phyloP scores from a whole-genome alignment of 2,329 filamentous ascomycete genomes.

The Byssothecium circinans region DNA sequence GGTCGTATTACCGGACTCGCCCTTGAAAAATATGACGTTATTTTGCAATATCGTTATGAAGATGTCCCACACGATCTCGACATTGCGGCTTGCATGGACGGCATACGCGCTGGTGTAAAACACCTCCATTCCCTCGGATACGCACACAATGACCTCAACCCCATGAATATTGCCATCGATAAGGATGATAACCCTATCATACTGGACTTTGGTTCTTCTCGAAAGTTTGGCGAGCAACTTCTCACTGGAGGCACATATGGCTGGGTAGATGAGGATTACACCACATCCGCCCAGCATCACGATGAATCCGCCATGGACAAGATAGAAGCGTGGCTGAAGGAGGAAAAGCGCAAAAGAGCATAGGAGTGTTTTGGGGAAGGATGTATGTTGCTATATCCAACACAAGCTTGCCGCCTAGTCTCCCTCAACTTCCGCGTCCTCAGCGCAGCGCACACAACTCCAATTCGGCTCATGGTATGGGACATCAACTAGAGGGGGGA shows the following conservation, averaged over 20 bases:
- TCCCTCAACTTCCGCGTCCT: neutral
- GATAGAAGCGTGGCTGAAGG: slow-evolving; percentile 10
- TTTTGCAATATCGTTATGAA: slow-evolving; percentile 14
- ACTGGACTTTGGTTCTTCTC: slow-evolving; percentile 15
- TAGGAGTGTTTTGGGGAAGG: neutral
- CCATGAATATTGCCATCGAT: slow-evolving; percentile 11
- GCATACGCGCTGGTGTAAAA: slow-evolving; percentile 30
- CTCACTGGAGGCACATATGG: slow-evolving; percentile 11
- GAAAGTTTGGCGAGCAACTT: slow-evolving; percentile 10
- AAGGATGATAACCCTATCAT: slow-evolving; percentile 9
- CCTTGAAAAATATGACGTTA: slow-evolving; percentile 27
- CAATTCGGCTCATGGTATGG: too few species aligned
- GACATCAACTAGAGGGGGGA: too few species aligned
- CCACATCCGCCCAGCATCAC: slow-evolving; percentile 7
- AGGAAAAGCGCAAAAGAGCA: neutral
- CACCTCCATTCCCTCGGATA: slow-evolving; percentile 38
- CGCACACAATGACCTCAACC: slow-evolving; percentile 13
- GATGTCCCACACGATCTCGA: slow-evolving; percentile 18
- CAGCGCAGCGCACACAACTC: too few species aligned
- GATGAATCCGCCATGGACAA: slow-evolving; percentile 9
- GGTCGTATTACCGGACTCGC: slow-evolving; percentile 30
- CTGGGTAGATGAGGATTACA: slow-evolving; percentile 15
- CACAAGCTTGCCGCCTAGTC: neutral
- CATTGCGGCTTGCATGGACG: slow-evolving; percentile 18
- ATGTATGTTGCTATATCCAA: neutral